Conservation (phyloP, 2,329 filamentous ascomycete genomes). For the Trichophyton schoenleinii region DNA sequence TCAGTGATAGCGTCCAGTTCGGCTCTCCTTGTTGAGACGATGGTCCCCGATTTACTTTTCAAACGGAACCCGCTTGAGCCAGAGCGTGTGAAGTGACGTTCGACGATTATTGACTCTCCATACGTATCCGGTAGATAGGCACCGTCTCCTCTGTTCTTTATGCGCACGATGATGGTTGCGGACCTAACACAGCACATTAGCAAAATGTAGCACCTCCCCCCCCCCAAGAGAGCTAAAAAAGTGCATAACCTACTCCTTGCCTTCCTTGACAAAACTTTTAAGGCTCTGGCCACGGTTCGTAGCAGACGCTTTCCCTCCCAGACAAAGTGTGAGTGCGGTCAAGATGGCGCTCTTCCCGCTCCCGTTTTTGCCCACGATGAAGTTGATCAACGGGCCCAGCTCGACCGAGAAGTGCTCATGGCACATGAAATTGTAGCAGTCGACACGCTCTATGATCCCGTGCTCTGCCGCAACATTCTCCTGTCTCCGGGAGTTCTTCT, state of each 20-base stretch:
- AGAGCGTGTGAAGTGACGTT: constrained; percentile 67
- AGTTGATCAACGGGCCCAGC: constrained; percentile 92
- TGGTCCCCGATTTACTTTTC: constrained; percentile 56
- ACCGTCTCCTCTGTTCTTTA: constrained; percentile 80
- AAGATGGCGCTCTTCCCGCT: constrained; percentile 95
- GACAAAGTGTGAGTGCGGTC: constrained; percentile 80
- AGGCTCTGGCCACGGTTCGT: constrained; percentile 86
- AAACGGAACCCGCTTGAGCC: constrained; percentile 77
- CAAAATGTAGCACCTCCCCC: not conserved
- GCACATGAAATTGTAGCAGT: constrained; percentile 93
- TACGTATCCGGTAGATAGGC: constrained; percentile 75
- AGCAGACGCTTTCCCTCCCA: constrained; percentile 86
- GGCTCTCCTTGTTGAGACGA: constrained; percentile 68
- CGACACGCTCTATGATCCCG: constrained; percentile 78
- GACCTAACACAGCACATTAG: constrained; percentile 21
- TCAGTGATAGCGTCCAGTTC: constrained; percentile 91
- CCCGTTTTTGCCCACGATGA: constrained; percentile 94
- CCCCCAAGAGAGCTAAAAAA: not conserved
- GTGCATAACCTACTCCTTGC: constrained; percentile 49
- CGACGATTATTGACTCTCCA: constrained; percentile 76
- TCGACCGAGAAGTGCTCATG: constrained; percentile 69
- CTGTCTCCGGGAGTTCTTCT: constrained; percentile 40
- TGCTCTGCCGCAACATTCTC: constrained; percentile 67
- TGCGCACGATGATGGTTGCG: constrained; percentile 61
- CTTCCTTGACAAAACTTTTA: constrained; percentile 84